A percentile compares a stretch with the other conserved stretches of the same genome.
Evolutionary conservation across 1,284 basidiomycete genomes (phyloP).

Genomic region (Cyathus olla): DNA sequence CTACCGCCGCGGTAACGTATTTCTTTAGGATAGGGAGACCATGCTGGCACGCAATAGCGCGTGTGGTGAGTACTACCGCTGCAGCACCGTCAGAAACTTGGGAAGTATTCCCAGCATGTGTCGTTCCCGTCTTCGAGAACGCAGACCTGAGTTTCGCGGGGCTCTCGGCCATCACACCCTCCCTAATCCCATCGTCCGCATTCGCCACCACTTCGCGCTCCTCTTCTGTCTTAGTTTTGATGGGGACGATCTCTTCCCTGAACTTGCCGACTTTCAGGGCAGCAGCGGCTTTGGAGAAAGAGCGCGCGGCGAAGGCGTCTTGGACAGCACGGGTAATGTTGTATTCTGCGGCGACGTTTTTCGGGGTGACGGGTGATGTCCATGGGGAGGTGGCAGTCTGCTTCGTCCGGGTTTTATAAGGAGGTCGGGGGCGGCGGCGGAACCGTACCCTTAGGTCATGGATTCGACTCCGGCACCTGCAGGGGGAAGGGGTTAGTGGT

Average conservation of each 20-base stretch:
- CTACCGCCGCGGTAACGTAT: constrained; percentile 82
- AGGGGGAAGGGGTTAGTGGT: too few relatives aligned
- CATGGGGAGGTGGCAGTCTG: background rate
- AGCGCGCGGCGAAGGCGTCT: constrained; percentile 89
- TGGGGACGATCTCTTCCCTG: constrained; percentile 91
- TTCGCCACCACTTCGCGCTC: constrained; percentile 86
- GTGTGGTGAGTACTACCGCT: constrained; percentile 90
- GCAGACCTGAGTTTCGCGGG: constrained; percentile 94
- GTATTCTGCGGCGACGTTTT: constrained; percentile 89
- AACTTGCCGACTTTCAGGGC: constrained; percentile 95
- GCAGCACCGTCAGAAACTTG: constrained; percentile 99
- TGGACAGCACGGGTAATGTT: constrained; percentile 81
- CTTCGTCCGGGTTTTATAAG: background rate
- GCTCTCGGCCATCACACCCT: constrained; percentile 90
- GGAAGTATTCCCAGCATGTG: constrained; percentile 94
- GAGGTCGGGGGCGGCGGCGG: too few relatives aligned
- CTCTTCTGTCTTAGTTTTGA: constrained; percentile 83
- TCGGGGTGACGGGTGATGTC: too few relatives aligned
- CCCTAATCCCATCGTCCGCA: constrained; percentile 92
- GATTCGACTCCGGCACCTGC: too few relatives aligned
- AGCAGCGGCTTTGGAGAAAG: constrained; percentile 91
- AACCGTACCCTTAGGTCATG: too few relatives aligned
- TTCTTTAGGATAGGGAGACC: constrained; percentile 95
- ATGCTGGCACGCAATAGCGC: constrained; percentile 57
- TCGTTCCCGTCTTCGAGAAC: constrained; percentile 88